Evolutionary conservation across 2,329 filamentous ascomycete species (phyloP).

Genomic region (Colletotrichum coccodes): DNA sequence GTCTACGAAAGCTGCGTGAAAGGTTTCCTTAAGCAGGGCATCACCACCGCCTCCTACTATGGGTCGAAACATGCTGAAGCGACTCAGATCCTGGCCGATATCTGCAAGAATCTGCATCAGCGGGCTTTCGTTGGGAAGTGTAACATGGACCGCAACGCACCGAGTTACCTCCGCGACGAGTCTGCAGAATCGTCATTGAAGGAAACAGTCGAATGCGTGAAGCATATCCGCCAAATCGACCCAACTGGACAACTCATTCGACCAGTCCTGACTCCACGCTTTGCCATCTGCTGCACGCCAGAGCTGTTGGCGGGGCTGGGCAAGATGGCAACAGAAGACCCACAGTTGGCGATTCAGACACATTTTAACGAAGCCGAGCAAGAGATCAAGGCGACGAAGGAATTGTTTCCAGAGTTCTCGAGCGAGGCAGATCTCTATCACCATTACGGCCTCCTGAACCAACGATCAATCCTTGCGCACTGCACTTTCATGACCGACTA

Average conservation of each 20-base stretch:
- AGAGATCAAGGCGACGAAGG: constrained; percentile 64
- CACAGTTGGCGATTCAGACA: constrained; percentile 68
- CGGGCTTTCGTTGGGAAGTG: constrained; percentile 71
- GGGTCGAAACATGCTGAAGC: constrained; percentile 65
- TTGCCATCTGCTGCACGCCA: constrained; percentile 69
- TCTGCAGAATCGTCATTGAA: constrained; percentile 56
- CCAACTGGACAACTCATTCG: constrained; percentile 54
- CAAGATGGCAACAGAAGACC: constrained; percentile 57
- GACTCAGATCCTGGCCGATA: constrained; percentile 65
- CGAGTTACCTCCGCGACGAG: constrained; percentile 62
- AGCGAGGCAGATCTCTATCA: constrained; percentile 71
- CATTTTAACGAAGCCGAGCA: constrained; percentile 74
- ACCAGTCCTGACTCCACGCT: constrained; percentile 66
- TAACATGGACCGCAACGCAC: constrained; percentile 69
- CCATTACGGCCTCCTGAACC: constrained; percentile 62
- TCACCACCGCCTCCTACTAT: constrained; percentile 72
- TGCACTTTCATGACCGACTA: constrained; percentile 70
- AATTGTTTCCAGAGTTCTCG: constrained; percentile 64
- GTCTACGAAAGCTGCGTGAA: constrained; percentile 64
- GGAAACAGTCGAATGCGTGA: constrained; percentile 61
- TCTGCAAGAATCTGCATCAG: constrained; percentile 63
- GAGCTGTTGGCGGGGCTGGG: constrained; percentile 67
- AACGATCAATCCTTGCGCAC: constrained; percentile 71
- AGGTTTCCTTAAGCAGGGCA: constrained; percentile 69
- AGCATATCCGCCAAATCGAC: constrained; percentile 56